Evolutionary conservation across 2,329 filamentous ascomycete species (phyloP).

Genomic region (Penicillium aurantiogriseum): DNA sequence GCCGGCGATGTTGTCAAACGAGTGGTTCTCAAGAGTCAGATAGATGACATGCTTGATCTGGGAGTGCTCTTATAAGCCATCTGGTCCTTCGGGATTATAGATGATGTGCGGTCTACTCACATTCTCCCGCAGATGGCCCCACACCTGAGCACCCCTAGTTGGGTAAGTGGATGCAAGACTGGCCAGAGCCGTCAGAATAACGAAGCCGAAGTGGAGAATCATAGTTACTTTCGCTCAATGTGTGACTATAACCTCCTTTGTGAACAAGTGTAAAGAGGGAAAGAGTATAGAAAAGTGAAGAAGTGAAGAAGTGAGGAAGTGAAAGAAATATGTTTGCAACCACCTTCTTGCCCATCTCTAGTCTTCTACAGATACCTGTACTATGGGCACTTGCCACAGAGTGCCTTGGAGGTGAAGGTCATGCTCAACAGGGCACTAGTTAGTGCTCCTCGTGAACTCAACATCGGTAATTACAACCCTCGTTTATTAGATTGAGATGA

Average conservation of each 20-base stretch:
- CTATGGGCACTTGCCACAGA: background rate
- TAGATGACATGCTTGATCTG: conserved; percentile 40
- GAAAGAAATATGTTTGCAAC: no score
- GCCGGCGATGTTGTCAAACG: conserved; percentile 43
- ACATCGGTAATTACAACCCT: background rate
- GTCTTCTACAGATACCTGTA: background rate
- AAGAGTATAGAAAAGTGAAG: background rate
- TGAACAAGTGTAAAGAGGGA: background rate
- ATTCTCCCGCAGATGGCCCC: conserved; percentile 26
- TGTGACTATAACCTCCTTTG: background rate
- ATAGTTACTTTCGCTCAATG: background rate
- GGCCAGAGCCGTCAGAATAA: conserved; percentile 13
- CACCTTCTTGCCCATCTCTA: background rate
- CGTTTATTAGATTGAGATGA: background rate
- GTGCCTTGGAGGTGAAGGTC: background rate
- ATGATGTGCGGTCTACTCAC: conserved; percentile 13
- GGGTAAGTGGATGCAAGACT: conserved; percentile 18
- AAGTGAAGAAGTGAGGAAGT: no score
- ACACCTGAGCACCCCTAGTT: conserved; percentile 14
- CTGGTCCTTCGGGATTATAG: background rate
- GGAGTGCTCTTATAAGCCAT: background rate
- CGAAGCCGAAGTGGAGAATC: background rate
- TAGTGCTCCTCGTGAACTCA: background rate
- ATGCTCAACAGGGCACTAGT: background rate
- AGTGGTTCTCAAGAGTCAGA: conserved; percentile 42